phyloP scores from a whole-genome alignment of 257 asterid genomes.

The Gardenia jasminoides region DNA sequence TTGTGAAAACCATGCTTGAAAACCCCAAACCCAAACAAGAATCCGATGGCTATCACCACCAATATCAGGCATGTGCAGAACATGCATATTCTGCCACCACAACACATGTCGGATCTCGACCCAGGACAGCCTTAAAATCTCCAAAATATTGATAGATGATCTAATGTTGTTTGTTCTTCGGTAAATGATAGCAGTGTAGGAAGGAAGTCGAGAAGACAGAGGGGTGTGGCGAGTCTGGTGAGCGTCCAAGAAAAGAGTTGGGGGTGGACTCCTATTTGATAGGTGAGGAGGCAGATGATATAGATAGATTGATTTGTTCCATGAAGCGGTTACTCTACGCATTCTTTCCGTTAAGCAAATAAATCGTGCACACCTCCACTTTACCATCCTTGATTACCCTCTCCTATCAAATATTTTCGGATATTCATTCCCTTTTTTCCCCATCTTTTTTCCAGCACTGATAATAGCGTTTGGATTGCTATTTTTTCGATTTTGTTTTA shows the following conservation, averaged over 20 bases:
- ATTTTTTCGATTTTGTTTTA: too few species aligned
- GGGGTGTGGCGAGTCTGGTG: background rate
- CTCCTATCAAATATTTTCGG: background rate
- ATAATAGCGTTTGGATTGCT: too few species aligned
- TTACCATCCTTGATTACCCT: background rate
- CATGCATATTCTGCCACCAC: conserved; percentile 55
- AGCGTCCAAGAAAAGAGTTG: background rate
- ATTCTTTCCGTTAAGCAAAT: conserved; percentile 29
- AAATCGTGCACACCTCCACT: background rate
- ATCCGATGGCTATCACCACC: conserved; percentile 54
- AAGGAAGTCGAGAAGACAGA: too few species aligned
- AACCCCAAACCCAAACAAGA: conserved; percentile 73
- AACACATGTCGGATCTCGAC: conserved; percentile 36
- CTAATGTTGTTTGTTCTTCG: background rate
- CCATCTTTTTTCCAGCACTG: too few species aligned
- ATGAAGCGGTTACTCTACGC: conserved; percentile 67
- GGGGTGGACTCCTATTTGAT: conserved; percentile 11
- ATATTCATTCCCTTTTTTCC: background rate
- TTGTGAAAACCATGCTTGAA: conserved; percentile 63
- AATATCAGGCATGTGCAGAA: conserved; percentile 41
- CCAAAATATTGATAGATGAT: background rate
- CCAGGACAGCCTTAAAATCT: background rate
- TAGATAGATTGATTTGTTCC: background rate
- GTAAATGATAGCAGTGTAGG: background rate
- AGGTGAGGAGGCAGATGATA: conserved; percentile 3